Conservation (phyloP, 371 early-diverging fungal genomes). For the Mucor mucedo region DNA sequence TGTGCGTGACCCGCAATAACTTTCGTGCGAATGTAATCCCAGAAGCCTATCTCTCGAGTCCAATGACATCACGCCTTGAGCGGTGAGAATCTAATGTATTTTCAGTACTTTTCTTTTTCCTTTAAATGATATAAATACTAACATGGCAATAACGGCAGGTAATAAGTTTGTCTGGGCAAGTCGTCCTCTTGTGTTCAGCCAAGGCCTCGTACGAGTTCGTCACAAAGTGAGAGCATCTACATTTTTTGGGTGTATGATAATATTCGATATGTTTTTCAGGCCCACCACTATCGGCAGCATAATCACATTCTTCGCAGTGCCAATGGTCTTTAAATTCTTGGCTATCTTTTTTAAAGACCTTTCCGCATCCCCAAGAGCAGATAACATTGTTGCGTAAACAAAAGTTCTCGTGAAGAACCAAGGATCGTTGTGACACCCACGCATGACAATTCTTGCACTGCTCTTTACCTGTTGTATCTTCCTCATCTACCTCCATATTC, state of each 20-base stretch:
- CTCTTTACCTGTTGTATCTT: slow-evolving; percentile 44
- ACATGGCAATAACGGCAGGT: slow-evolving; percentile 85
- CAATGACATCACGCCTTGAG: slow-evolving; percentile 66
- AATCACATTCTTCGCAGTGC: slow-evolving; percentile 80
- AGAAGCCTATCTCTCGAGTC: slow-evolving; percentile 70
- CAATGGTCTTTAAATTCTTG: slow-evolving; percentile 73
- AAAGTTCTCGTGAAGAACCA: slow-evolving; percentile 74
- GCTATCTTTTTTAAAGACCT: slow-evolving; percentile 69
- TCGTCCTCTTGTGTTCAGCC: slow-evolving; percentile 70
- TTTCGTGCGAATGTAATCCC: slow-evolving; percentile 80
- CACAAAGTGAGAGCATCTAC: slow-evolving; percentile 58
- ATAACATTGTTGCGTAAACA: slow-evolving; percentile 80
- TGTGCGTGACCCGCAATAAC: slow-evolving; percentile 86
- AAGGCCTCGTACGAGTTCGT: slow-evolving; percentile 53
- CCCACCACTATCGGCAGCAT: slow-evolving; percentile 55
- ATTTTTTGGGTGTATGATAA: slow-evolving; percentile 65
- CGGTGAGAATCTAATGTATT: slow-evolving; percentile 24
- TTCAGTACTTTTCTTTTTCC: neutral
- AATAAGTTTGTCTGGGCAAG: slow-evolving; percentile 77
- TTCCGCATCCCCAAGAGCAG: slow-evolving; percentile 68
- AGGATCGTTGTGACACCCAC: slow-evolving; percentile 64
- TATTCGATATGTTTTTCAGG: slow-evolving; percentile 69
- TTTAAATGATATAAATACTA: slow-evolving; percentile 16
- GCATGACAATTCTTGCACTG: slow-evolving; percentile 77
- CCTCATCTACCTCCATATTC: neutral